Evolutionary conservation across 192 early-diverging fungal genomes (phyloP).

Genomic region (Gonapodya sp.): DNA sequence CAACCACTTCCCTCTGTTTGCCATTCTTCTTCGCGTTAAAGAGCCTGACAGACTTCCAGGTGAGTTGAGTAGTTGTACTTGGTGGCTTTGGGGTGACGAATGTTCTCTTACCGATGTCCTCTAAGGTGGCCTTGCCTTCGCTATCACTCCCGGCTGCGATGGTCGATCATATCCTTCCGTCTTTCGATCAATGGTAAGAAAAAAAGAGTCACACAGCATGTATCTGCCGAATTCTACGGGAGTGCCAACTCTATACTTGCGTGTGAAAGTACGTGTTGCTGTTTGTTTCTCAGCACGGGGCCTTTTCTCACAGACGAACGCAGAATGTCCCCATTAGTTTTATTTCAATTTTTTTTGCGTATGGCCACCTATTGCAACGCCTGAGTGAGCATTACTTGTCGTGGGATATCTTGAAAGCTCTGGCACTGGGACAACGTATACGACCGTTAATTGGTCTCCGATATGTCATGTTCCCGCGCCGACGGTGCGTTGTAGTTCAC

Average conservation of each 20-base stretch:
- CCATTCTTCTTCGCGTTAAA: constrained; percentile 76
- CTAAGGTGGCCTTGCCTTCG: not conserved
- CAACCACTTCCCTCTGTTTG: constrained; percentile 96
- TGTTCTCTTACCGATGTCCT: not conserved
- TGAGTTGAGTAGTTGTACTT: too few species aligned
- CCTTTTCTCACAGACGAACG: too few species aligned
- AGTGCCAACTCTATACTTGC: too few species aligned
- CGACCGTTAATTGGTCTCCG: not conserved
- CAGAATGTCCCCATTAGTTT: not conserved
- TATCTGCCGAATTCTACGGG: too few species aligned
- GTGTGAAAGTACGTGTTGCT: too few species aligned
- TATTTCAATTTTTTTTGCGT: not conserved
- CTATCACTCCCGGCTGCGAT: not conserved
- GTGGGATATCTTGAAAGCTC: not conserved
- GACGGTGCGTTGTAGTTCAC: not conserved
- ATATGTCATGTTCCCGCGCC: not conserved
- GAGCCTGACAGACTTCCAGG: constrained; percentile 82
- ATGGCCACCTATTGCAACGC: not conserved
- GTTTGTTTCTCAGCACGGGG: too few species aligned
- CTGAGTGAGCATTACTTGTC: not conserved
- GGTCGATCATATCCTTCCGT: too few species aligned
- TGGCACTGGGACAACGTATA: not conserved
- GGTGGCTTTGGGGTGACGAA: not conserved
- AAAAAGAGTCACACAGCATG: too few species aligned
- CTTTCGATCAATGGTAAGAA: too few species aligned